phyloP scores from a whole-genome alignment of 169 alveolate species.

The Eimeria sp. region DNA sequence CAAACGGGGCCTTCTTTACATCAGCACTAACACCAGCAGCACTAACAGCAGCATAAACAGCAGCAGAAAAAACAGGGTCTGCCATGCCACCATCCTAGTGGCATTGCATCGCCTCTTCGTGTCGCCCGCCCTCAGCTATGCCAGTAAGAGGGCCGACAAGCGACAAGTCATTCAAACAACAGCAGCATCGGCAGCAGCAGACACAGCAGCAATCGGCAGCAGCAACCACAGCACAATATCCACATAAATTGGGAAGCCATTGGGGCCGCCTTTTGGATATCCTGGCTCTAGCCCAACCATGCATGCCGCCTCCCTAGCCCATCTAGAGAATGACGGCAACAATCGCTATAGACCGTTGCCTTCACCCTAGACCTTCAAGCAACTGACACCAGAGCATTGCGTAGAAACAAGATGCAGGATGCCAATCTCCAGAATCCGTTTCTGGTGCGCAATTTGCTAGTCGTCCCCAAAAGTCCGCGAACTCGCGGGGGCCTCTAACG shows the following conservation, averaged over 20 bases:
- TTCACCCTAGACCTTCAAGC: neutral
- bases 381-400: conserved; percentile 11
- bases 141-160: neutral
- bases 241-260: neutral
- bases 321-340: neutral
- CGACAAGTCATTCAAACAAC: neutral
- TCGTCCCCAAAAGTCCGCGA: conserved; percentile 15
- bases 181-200: conserved; percentile 71
- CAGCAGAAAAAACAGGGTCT: conserved; percentile 48
- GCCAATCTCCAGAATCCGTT: neutral
- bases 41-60: conserved; percentile 69
- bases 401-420: neutral
- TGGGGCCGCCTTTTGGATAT: neutral
- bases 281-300: conserved; percentile 2
- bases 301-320: conserved; percentile 19
- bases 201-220: conserved; percentile 72
- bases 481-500: conserved; percentile 34
- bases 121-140: conserved; percentile 25
- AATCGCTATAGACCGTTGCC: neutral
- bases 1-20: neutral
- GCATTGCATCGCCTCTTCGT: conserved; percentile 31
- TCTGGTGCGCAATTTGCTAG: neutral
- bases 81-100: conserved; percentile 50
- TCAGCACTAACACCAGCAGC: conserved; percentile 68
- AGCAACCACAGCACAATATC: conserved; percentile 22